phyloP scores from a whole-genome alignment of 1,139 yeast genomes.

The Trichomonascaceae sp. region DNA sequence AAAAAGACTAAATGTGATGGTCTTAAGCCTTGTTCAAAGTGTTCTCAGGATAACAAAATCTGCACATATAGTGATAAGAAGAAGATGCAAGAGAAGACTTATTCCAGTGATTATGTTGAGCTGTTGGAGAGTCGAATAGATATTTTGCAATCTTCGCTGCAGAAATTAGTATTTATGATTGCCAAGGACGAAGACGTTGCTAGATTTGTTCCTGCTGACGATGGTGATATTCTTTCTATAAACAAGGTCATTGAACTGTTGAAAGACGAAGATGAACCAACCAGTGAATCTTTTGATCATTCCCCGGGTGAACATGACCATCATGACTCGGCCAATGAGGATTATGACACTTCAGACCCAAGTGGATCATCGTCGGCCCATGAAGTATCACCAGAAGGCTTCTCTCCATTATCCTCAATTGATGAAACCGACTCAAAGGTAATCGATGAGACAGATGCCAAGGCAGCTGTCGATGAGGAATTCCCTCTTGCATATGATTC shows the following conservation, averaged over 20 bases:
- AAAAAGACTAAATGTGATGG: constrained; percentile 62
- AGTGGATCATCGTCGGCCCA: background rate
- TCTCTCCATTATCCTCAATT: background rate
- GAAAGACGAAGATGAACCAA: constrained; percentile 11
- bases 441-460: background rate
- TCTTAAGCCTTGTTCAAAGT: constrained; percentile 65
- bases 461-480: background rate
- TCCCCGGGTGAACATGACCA: background rate
- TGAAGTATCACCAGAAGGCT: constrained; percentile 6
- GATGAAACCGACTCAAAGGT: background rate
- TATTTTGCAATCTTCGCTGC: constrained; percentile 51
- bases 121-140: constrained; percentile 62
- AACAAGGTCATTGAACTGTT: constrained; percentile 22
- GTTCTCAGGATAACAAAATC: constrained; percentile 62
- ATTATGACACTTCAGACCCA: background rate
- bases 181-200: constrained; percentile 28
- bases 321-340: background rate
- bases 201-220: constrained; percentile 18
- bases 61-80: constrained; percentile 70
- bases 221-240: constrained; percentile 19
- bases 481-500: background rate
- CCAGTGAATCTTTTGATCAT: background rate
- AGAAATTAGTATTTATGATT: constrained; percentile 37
- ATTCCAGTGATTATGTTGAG: constrained; percentile 65
- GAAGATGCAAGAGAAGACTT: constrained; percentile 53